These are phyloP conservation scores for Trametes hirsuta DNA, from an alignment of 1,284 basidiomycete genomes.

Conservation along the genomic window DNA sequence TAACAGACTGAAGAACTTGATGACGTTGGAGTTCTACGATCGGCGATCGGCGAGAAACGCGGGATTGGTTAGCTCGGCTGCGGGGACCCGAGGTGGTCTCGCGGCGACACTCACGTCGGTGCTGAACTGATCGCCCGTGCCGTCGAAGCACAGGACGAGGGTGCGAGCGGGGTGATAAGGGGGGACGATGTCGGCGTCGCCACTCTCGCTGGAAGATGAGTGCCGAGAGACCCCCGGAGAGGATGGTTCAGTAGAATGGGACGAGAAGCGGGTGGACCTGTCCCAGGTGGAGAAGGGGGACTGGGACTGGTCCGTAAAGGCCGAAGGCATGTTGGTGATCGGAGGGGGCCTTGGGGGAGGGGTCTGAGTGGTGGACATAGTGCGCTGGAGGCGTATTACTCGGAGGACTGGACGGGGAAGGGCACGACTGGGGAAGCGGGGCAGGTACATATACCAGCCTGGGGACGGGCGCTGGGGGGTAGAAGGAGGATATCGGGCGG, in stretches of 20 bases:
- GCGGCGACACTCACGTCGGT: slow-evolving; percentile 42
- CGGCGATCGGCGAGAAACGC: not conserved
- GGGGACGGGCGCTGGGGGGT: too few species aligned
- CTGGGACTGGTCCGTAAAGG: not conserved
- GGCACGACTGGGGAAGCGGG: not conserved
- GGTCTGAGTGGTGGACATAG: not conserved
- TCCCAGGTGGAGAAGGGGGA: slow-evolving; percentile 12
- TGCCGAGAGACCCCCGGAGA: slow-evolving; percentile 3
- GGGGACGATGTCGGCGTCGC: slow-evolving; percentile 35
- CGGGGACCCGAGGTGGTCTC: not conserved
- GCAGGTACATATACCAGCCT: not conserved
- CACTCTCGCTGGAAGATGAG: slow-evolving; percentile 15
- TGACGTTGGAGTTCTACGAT: slow-evolving; percentile 61
- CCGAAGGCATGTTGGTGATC: not conserved
- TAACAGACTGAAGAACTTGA: slow-evolving; percentile 57
- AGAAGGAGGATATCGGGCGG: not conserved
- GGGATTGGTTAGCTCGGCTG: not conserved
- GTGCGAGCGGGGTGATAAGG: slow-evolving; percentile 37
- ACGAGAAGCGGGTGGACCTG: not conserved
- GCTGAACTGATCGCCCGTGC: slow-evolving; percentile 61
- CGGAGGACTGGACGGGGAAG: not conserved
- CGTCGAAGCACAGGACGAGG: slow-evolving; percentile 61
- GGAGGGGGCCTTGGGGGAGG: not conserved
- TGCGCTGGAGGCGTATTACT: too few species aligned
- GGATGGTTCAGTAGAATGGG: not conserved